These are phyloP conservation scores for Euphorbia tirucalli DNA, from an alignment of 345 rosid species.

Conservation along the genomic window DNA sequence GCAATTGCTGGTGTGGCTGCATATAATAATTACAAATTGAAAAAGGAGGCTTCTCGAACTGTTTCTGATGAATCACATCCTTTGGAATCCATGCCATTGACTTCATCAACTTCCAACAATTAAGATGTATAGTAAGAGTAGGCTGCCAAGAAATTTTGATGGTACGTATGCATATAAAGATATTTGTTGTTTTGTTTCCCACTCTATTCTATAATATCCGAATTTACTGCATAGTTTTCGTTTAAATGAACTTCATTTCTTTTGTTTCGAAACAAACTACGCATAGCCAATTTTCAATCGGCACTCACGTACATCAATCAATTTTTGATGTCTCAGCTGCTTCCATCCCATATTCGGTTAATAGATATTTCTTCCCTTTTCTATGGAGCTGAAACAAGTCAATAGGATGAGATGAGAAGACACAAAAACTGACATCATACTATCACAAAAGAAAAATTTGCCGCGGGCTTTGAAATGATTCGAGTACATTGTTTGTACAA, in stretches of 20 bases:
- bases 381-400: conserved; percentile 20
- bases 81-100: conserved; percentile 45
- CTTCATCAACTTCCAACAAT: conserved; percentile 34
- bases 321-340: conserved; percentile 12
- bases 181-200: not conserved
- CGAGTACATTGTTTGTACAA: not conserved
- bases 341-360: conserved; percentile 12
- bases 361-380: not conserved
- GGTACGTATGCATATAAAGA: conserved; percentile 21
- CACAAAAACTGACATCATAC: conserved; percentile 7
- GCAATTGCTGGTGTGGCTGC: conserved; percentile 97
- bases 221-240: not conserved
- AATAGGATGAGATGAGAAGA: conserved; percentile 5
- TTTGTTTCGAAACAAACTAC: conserved; percentile 4
- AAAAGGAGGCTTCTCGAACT: conserved; percentile 68
- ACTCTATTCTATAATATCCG: not conserved
- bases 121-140: conserved; percentile 6
- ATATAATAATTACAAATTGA: conserved; percentile 86
- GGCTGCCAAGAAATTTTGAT: conserved; percentile 13
- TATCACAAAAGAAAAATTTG: not conserved
- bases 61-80: conserved; percentile 31
- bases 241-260: not conserved
- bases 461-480: conserved; percentile 5
- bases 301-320: not conserved
- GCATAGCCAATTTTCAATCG: not conserved